Evolutionary conservation across 192 early-diverging fungal genomes (phyloP).

Genomic region (Linnemannia exigua): DNA sequence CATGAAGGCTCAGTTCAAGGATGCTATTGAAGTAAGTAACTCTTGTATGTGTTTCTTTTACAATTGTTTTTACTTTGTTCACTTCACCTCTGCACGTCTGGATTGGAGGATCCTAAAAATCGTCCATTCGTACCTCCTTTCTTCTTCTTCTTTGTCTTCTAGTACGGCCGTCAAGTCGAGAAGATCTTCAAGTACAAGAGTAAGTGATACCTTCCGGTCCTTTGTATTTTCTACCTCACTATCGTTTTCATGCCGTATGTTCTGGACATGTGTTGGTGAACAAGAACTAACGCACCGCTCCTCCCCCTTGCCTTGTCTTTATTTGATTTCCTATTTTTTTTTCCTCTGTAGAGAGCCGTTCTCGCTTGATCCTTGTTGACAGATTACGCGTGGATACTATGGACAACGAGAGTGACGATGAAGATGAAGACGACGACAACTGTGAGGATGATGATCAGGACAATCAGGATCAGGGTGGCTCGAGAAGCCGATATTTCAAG

Average conservation of each 20-base stretch:
- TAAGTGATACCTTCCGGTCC: not conserved
- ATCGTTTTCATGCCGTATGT: no score
- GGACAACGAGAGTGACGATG: not conserved
- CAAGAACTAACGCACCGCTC: no score
- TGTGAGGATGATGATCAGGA: not conserved
- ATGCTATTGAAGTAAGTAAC: slow-evolving; percentile 17
- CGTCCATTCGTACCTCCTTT: not conserved
- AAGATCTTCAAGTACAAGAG: not conserved
- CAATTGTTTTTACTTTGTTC: not conserved
- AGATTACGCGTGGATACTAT: no score
- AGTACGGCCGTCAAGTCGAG: not conserved
- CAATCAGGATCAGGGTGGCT: not conserved
- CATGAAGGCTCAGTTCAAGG: slow-evolving; percentile 3
- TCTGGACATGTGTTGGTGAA: no score
- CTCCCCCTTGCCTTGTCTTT: not conserved
- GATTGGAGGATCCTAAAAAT: not conserved
- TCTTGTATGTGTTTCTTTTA: not conserved
- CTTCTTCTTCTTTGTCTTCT: not conserved
- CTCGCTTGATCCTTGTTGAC: not conserved
- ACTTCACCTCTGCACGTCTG: not conserved
- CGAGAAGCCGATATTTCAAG: not conserved
- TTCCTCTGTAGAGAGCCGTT: not conserved
- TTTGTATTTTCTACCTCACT: no score
- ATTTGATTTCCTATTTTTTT: not conserved
- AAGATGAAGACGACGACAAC: not conserved